Evolutionary conservation across 1,284 basidiomycete species (phyloP), one percentile per base, ranked within the genome.

Genomic region (Fistulinella cinereoalba): DNA sequence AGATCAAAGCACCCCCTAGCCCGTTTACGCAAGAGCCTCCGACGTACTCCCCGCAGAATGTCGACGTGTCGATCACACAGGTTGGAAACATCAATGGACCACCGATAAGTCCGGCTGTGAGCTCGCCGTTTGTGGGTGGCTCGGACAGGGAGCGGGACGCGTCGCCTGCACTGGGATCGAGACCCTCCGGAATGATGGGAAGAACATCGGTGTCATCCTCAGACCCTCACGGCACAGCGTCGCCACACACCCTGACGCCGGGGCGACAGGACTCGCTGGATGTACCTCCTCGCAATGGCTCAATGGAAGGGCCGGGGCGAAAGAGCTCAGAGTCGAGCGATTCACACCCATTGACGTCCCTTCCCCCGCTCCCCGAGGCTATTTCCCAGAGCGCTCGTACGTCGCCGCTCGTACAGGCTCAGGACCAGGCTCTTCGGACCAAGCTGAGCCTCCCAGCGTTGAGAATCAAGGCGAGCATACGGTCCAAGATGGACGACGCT

Each of bases 381-480:
- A 12, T 31, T 8, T 47, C 48, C 0, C 65, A 54, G 24, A 51
- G 34, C 39, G 24, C 62, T 11, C 62, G 64, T 5, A 36, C 42
- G 3, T 64, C 53, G 25, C 64, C 51, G 7, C 54, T 52, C 42
- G 36, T 38, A 28, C 61, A 56, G 15, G 32, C 38, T 27, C 61
- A 55, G n/a, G 64, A 62, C 25, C 21, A 19, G n/a, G 12, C 41
- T 13, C 42, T 67, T 19, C 57, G 40, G 23, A 55, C 44, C n/a
- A 68, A 64, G 22, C 56, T 64, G 12, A 67, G 66, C 48, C 60
- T 64, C 8, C 62, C 62, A 3, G 59, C 44, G 4, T 57, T 64
- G n/a, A 47, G 59, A 12, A 44, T 62, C 16, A 64, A 66, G 43
- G 40, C 49, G 11, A 53, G 34, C 37, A 19, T 44, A 21, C 58